Base-by-base conservation (phyloP, 2,329 filamentous ascomycete genomes). In the Raffaelea albimanens region DNA sequence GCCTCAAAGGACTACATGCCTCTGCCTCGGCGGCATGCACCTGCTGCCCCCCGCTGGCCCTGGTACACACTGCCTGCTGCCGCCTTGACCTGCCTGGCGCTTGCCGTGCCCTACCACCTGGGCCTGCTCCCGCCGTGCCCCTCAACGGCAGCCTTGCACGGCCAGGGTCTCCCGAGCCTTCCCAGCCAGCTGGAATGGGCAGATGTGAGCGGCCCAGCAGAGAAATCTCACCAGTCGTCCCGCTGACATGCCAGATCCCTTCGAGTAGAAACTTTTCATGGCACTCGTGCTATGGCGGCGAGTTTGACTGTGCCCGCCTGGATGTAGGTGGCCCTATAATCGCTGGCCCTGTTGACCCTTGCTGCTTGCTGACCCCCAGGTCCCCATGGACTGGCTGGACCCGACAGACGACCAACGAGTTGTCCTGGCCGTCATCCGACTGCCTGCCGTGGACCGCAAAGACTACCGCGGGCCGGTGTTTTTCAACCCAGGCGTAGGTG, bases 331-430 rank as follows among this genome's bases (percentile, higher is more conserved):
- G 16, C n/a, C 5, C 13, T 14, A 33, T 3, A 13, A 19, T 29
- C 43, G 4, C 3, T 18, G 20, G 10, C 20, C 14, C 11, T n/a
- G 18, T 18, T 3, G 18, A 14, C 20, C 22, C 29, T 36, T 34
- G 9, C 16, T 34, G 9, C 10, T 34, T 34, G 16, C 10, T 29
- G 25, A 29, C 7, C 25, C 1, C 9, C 14, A 59, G 55, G 52
- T 68, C n/a, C 66, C 66, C 1, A 61, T 67, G 57, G 64, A 69
- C 57, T 69, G 65, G 65, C 60, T 61, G 2, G 54, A 62, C 8
- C 65, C 66, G 0, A 58, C 59, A 1, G 57, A 64, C 9, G 52
- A 59, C 11, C 49, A 59, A 18, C 58, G 63, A 3, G 65, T 66
- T 7, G 48, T 63, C 5, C 46, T 69, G 1, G 64, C 65, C 19